Evolutionary conservation across 2,329 filamentous ascomycete species (phyloP).

Genomic region (Decorospora gaudefroyi): DNA sequence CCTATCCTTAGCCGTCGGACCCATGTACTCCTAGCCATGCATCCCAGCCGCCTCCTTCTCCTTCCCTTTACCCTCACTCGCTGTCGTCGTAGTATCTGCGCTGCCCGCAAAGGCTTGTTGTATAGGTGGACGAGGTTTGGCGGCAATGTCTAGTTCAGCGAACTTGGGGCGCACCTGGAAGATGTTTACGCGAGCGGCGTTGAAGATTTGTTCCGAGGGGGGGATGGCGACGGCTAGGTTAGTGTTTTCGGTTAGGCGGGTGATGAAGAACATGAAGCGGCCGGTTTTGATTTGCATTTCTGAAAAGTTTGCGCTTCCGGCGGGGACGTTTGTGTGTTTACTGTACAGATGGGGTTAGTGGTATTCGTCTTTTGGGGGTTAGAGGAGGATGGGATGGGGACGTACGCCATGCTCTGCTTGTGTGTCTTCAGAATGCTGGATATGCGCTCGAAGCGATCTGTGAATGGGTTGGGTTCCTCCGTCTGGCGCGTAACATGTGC

Average conservation of each 20-base stretch:
- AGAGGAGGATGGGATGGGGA: constrained; percentile 40
- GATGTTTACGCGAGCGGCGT: constrained; percentile 87
- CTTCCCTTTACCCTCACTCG: constrained; percentile 23
- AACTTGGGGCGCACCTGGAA: constrained; percentile 85
- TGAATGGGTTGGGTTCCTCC: constrained; percentile 80
- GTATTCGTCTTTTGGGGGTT: not conserved
- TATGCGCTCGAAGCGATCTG: constrained; percentile 91
- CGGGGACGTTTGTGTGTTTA: constrained; percentile 78
- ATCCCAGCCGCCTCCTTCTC: constrained; percentile 24
- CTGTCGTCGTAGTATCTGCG: too few species aligned
- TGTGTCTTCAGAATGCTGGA: constrained; percentile 98
- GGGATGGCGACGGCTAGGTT: constrained; percentile 92
- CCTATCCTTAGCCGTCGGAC: too few species aligned
- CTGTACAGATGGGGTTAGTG: constrained; percentile 52
- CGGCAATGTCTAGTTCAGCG: constrained; percentile 60
- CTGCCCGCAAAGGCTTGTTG: constrained; percentile 46
- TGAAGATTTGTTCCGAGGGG: constrained; percentile 88
- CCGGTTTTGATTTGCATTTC: constrained; percentile 80
- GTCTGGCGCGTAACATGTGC: constrained; percentile 81
- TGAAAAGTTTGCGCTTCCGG: constrained; percentile 78
- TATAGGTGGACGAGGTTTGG: constrained; percentile 43
- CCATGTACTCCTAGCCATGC: too few species aligned
- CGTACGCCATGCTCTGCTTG: constrained; percentile 72
- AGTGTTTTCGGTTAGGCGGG: constrained; percentile 95
- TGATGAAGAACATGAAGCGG: constrained; percentile 90